Evolutionary conservation across 2,329 filamentous ascomycete species (phyloP), one percentile per base, ranked within the genome.

Genomic region (Calycina herbarum): DNA sequence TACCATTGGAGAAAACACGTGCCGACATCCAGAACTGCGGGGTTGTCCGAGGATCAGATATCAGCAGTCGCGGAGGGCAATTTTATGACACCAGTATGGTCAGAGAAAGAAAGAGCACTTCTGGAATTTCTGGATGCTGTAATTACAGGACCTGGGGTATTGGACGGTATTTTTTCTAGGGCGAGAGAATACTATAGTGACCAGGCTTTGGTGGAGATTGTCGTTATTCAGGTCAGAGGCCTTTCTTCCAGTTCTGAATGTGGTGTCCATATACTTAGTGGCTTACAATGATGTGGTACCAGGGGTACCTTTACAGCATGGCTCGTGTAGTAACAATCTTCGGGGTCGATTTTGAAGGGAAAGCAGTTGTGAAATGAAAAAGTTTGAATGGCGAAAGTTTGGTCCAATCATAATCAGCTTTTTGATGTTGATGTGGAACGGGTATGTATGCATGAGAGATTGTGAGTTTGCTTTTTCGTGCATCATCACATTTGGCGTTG

Each of bases 1-100:
- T 72, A 72, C 59, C 70, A 72, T 57, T 70, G 68, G 64, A 69
- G 68, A 57, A 69, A 71, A 31, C 69, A 72, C 57, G 64, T 71
- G 33, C 66, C 64, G 33, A 67, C 69, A 51, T 68, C 69, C 6
- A 67, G 59, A 61, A 42, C 64, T 17, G 64, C 61, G 31, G 69
- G 68, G 20, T 58, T 72, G 17, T 64, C 69, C 2, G 68, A 69
- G 20, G 58, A 31, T 7, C 68, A 71, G 29, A 69, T 72, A 58
- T 64, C 62, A 29, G 70, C 69, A 27, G 40, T 72, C 13, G 59
- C 57, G 31, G 61, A 63, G 29, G 69, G 67, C 7, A 57, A 72
- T n/a, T 63, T 71, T n/a, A 62, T 62, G 24, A 64, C 61, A 29
- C 27, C 64, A 8, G 38, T 67, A 27, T 72, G 69, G 68, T 67